phyloP scores from a whole-genome alignment of 148 eudicot genomes.

The Pouteria glomerata region DNA sequence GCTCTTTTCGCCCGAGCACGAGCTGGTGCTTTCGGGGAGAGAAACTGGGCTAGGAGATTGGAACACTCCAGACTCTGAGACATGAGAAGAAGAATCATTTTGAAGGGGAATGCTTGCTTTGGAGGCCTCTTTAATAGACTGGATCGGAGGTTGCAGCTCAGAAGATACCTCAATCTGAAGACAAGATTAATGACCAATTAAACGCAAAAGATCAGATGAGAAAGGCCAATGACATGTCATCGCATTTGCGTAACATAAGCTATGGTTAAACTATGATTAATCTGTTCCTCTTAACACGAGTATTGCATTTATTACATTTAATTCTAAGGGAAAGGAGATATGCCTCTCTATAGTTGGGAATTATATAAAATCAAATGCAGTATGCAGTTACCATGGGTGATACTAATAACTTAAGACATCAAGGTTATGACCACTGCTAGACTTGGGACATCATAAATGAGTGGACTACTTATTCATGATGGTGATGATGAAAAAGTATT shows the following conservation, averaged over 20 bases:
- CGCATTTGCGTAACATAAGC: neutral
- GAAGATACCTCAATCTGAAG: slow-evolving; percentile 13
- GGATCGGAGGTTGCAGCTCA: slow-evolving; percentile 11
- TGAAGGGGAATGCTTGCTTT: neutral
- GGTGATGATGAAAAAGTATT: no score
- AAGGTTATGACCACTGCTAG: neutral
- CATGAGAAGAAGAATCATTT: neutral
- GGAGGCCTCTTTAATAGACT: neutral
- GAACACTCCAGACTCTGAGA: slow-evolving; percentile 5
- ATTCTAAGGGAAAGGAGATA: neutral
- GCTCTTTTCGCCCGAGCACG: no score
- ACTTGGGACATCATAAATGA: no score
- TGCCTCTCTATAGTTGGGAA: neutral
- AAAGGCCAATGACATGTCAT: neutral
- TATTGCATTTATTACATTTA: neutral
- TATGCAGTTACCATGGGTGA: neutral
- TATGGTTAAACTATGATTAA: neutral
- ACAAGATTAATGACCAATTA: neutral
- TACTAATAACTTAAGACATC: no score
- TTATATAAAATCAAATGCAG: neutral
- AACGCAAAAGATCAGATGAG: slow-evolving; percentile 1
- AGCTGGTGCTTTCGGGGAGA: slow-evolving; percentile 27
- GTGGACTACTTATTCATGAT: no score
- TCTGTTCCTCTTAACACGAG: neutral
- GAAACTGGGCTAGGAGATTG: slow-evolving; percentile 37